Evolutionary conservation across 768 basidiomycete genomes (phyloP), one percentile per base, ranked within the genome.

Genomic region (Kwoniella sp.): DNA sequence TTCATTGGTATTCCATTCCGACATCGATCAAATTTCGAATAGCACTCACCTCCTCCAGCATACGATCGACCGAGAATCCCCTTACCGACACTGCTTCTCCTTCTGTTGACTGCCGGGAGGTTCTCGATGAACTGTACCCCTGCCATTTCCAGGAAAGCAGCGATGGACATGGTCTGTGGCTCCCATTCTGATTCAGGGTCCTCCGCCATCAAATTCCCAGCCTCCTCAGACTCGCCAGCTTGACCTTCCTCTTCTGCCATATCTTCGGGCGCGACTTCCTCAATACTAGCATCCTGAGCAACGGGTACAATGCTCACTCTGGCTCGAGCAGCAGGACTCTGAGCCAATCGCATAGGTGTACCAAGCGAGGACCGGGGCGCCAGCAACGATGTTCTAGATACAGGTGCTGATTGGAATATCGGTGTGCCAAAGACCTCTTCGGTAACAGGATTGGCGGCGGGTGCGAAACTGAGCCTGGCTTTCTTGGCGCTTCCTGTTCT

Each of bases 141-240:
- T 1, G 79, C 72, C 80, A 82, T 81, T 48, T 80, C 79, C 41
- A 82, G 66, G 73, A 82, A 82, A 13, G 70, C 64, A 20, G 62
- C 63, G 5, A 82, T 63, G 2, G 78, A 65, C 48, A 82, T 77
- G 7, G 71, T 65, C 1, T 63, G 71, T 1, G 69, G 63, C 28
- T 60, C 41, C 47, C 48, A 31, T 30, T 71, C 73, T 50, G 59
- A 67, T 13, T 72, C 70, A 12, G 50, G 64, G 20, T 68, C 74
- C n/a, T 55, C 66, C 23, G 30, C 65, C 41, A n/a, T n/a, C n/a
- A n/a, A n/a, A n/a, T 61, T 30, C 11, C 13, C 20, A 7, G 41
- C 11, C 41, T 30, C n/a, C n/a, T 13, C 17, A 8, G 29, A 50
- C 23, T 58, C n/a, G 23, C 65, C 69, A 23, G 22, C 41, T 45